These are phyloP conservation scores for Ceratobasidium sp. DNA, from an alignment of 1,284 basidiomycete species.

Conservation along the genomic window DNA sequence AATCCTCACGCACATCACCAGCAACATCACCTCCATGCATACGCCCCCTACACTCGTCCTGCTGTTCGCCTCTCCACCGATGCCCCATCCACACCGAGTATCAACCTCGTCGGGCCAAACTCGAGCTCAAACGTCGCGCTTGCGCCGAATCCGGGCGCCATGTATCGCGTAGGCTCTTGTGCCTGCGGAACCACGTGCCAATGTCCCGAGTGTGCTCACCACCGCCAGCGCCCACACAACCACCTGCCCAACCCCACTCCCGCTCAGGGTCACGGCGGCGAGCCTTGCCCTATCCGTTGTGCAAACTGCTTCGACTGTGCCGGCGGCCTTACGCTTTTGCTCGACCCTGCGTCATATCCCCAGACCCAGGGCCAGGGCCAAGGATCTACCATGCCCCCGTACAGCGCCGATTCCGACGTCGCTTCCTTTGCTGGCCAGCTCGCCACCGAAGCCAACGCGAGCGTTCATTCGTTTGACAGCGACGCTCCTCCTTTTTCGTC, in stretches of 20 bases:
- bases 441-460: constrained; percentile 27
- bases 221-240: constrained; percentile 58
- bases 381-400: background rate
- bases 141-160: constrained; percentile 51
- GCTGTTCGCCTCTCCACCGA: constrained; percentile 46
- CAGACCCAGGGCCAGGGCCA: background rate
- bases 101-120: constrained; percentile 65
- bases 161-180: constrained; percentile 60
- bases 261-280: constrained; percentile 36
- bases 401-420: constrained; percentile 5
- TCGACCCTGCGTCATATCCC: constrained; percentile 13
- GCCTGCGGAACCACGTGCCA: constrained; percentile 76
- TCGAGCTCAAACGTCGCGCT: constrained; percentile 67
- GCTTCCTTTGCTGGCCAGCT: constrained; percentile 10
- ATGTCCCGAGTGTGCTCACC: constrained; percentile 80
- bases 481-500: background rate
- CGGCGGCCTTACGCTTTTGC: constrained; percentile 37
- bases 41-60: constrained; percentile 48
- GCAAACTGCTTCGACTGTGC: constrained; percentile 37
- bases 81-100: constrained; percentile 60
- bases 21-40: constrained; percentile 51
- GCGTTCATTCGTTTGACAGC: constrained; percentile 28
- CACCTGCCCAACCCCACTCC: constrained; percentile 10
- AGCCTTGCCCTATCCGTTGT: constrained; percentile 35
- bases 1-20: constrained; percentile 55